Evolutionary conservation across 2,329 filamentous ascomycete species (phyloP).

Genomic region (Ploettnerulaceae sp.): DNA sequence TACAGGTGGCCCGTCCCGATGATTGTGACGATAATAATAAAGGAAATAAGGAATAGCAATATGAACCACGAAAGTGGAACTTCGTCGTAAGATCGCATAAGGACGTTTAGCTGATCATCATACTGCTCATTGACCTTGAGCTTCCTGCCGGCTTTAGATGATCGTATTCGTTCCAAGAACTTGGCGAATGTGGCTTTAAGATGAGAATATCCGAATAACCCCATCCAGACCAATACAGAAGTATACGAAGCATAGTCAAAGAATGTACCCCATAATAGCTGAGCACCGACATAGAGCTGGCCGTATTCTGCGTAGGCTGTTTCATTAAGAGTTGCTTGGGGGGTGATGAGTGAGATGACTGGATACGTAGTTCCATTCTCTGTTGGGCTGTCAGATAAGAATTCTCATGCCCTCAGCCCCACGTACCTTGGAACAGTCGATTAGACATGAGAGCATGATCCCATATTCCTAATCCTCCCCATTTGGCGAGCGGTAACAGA

Average conservation of each 20-base stretch:
- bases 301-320: slow-evolving; percentile 46
- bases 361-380: slow-evolving; percentile 36
- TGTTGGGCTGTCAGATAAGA: slow-evolving; percentile 14
- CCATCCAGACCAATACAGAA: slow-evolving; percentile 55
- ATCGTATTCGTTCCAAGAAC: slow-evolving; percentile 37
- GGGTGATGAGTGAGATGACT: slow-evolving; percentile 33
- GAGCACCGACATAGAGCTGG: slow-evolving; percentile 52
- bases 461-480: slow-evolving; percentile 48
- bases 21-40: slow-evolving; percentile 47
- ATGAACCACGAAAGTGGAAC: slow-evolving; percentile 56
- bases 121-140: slow-evolving; percentile 50
- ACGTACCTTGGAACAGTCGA: slow-evolving; percentile 45
- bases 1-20: slow-evolving; percentile 48
- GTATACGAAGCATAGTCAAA: slow-evolving; percentile 57
- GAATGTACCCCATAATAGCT: slow-evolving; percentile 54
- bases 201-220: slow-evolving; percentile 48
- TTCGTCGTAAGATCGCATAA: slow-evolving; percentile 53
- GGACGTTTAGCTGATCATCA: slow-evolving; percentile 52
- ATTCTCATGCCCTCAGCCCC: background rate
- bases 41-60: slow-evolving; percentile 44
- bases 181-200: slow-evolving; percentile 43
- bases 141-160: slow-evolving; percentile 19
- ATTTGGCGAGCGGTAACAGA: slow-evolving; percentile 54
- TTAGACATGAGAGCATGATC: slow-evolving; percentile 55
- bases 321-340: slow-evolving; percentile 33